These are phyloP conservation scores for Lactuca sativa DNA, from an alignment of 129 eudicot genomes.

Conservation along the genomic window DNA sequence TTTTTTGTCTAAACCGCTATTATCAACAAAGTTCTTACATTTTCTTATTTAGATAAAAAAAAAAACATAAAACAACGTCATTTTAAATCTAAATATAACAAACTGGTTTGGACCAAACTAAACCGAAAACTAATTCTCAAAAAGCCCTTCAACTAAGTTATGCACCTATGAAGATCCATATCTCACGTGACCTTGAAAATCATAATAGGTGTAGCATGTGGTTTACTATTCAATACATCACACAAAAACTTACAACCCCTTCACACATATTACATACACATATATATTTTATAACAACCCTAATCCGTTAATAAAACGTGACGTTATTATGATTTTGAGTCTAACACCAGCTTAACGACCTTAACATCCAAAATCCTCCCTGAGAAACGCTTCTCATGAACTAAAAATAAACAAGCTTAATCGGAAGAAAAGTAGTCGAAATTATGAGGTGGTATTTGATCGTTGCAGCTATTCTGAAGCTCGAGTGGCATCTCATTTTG, in stretches of 20 bases:
- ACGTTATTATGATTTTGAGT: background rate
- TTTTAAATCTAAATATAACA: no score
- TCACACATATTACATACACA: background rate
- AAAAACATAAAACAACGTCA: background rate
- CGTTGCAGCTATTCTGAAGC: conserved; percentile 8
- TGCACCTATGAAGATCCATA: background rate
- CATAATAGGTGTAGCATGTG: background rate
- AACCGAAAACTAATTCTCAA: background rate
- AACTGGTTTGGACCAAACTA: background rate
- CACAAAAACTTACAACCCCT: background rate
- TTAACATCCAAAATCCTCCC: background rate
- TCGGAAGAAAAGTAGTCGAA: conserved; percentile 22
- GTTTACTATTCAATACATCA: background rate
- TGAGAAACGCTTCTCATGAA: background rate
- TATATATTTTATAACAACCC: conserved; percentile 9
- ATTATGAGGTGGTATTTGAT: conserved; percentile 19
- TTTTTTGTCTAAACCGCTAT: no score
- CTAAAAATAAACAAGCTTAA: background rate
- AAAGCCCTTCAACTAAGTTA: background rate
- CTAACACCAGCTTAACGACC: background rate
- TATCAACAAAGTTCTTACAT: no score
- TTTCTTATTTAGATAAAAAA: no score
- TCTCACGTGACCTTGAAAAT: background rate
- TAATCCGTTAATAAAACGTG: background rate
- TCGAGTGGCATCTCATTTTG: conserved; percentile 25